phyloP scores from a whole-genome alignment of 2,329 filamentous ascomycete genomes.

The Juglanconis juglandina region DNA sequence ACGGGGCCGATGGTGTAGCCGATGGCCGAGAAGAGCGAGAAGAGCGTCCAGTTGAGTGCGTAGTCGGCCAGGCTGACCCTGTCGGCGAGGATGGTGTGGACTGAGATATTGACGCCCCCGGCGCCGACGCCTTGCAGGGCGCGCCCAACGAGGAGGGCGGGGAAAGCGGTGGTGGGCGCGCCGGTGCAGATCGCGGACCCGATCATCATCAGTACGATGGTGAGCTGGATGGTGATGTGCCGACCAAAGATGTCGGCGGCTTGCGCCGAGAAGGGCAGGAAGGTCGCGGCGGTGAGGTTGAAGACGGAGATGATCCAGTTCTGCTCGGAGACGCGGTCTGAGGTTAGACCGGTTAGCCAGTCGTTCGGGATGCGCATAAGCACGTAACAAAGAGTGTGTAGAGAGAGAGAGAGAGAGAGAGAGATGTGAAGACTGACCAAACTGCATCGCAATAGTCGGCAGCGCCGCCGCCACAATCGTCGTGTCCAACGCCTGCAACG shows the following conservation, averaged over 20 bases:
- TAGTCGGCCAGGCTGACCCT: conserved; percentile 60
- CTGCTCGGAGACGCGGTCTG: conserved; percentile 52
- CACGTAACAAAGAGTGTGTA: too few relatives aligned
- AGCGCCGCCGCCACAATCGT: conserved; percentile 61
- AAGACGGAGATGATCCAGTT: conserved; percentile 71
- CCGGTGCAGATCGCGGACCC: conserved; percentile 61
- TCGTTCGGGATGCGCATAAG: neutral
- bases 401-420: neutral
- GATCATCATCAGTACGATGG: conserved; percentile 54
- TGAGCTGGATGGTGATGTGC: conserved; percentile 53
- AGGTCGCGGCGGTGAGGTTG: conserved; percentile 64
- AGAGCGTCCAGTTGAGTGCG: conserved; percentile 59
- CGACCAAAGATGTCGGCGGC: conserved; percentile 64
- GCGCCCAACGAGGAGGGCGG: conserved; percentile 59
- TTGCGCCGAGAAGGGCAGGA: conserved; percentile 64
- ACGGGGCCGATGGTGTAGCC: conserved; percentile 61
- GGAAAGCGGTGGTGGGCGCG: conserved; percentile 50
- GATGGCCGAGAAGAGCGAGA: conserved; percentile 57
- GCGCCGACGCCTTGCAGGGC: conserved; percentile 61
- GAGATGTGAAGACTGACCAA: conserved; percentile 39
- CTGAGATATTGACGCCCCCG: conserved; percentile 58
- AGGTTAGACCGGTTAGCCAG: neutral
- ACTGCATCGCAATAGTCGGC: conserved; percentile 62
- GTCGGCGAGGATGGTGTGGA: conserved; percentile 62
- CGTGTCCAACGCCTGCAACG: conserved; percentile 59